Base-by-base conservation (phyloP, 352 stramenopile species). In the Phytophthora pluvialis region DNA sequence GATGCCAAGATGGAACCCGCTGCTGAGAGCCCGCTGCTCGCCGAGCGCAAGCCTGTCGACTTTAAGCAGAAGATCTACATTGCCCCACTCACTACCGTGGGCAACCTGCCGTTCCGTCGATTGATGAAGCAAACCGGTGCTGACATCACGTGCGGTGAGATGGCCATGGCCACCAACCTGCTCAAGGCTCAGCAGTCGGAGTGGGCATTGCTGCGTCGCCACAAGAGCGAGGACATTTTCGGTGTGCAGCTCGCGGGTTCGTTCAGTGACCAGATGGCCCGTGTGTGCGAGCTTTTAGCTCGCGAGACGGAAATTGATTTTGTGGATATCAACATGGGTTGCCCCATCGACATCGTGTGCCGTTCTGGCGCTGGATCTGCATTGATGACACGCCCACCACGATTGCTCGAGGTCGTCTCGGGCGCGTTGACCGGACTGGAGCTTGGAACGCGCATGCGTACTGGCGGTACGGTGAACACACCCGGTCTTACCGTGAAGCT, bases 71-170 rank as follows among this genome's bases (percentile, higher is more conserved):
- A 99, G 76, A 97, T 99, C 26, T 99, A 99, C 80, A 81, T 99
- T 25, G 98, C 97, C 9, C 98, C 98, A 8, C 87, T 99, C 13
- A 99, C 98, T 28, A 99, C 98, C 1, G 97, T 99, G 1, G 98
- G 98, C n/a, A 99, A 99, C 73, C 71, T 99, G 26, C 98, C 98
- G 5, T 99, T 99, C 81, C 93, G 98, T 46, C 87, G 97, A 5
- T 84, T 99, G 44, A 83, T 99, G 76, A 99, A 99, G 83, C 82
- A 98, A 47, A 97, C 94, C 32, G 98, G 97, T 40, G 98, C 98
- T 26, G 98, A 99, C 72, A 99, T 99, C 67, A 99, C 98, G 29
- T 99, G 96, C 67, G 97, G 97, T 44, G 98, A 99, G 75, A 99
- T 99, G 98, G 90, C 91, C 5, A 90, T 99, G 67, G 81, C 88